Percentiles rank a stretch among this genome's conserved stretches.
Conservation (phyloP, 2,329 filamentous ascomycete species). For the Penicillium concentricum region DNA sequence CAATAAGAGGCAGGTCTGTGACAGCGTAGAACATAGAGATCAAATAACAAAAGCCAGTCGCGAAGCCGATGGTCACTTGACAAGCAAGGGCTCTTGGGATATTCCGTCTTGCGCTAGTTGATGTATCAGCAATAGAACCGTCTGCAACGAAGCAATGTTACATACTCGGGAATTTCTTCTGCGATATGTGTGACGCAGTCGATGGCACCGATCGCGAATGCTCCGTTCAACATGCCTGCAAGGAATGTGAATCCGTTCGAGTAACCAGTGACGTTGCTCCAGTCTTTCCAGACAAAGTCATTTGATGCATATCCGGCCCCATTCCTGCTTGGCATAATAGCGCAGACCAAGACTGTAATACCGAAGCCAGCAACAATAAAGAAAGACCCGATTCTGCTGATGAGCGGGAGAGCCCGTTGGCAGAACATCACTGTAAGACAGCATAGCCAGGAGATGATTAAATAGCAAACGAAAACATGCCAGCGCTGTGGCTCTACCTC, state of each 20-base stretch:
- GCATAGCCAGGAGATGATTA: background rate
- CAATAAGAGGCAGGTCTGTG: background rate
- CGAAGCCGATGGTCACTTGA: background rate
- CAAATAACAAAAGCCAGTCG: background rate
- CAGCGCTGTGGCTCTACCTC: background rate
- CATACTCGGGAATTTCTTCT: background rate
- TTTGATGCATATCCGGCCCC: background rate
- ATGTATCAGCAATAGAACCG: background rate
- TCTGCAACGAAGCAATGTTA: background rate
- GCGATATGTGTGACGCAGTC: background rate
- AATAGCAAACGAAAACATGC: background rate
- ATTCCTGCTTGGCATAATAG: background rate
- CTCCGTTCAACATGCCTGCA: background rate
- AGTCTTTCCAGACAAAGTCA: background rate
- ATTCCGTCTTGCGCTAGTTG: background rate
- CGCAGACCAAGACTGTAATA: background rate
- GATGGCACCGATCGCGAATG: background rate
- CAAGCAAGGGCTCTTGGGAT: background rate
- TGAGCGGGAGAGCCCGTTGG: background rate
- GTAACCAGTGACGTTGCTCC: background rate
- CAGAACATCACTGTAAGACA: background rate
- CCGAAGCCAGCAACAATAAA: background rate
- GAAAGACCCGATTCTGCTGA: background rate
- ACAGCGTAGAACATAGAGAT: background rate
- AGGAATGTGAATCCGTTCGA: background rate